A percentile compares a stretch with the other conserved stretches of the same genome.
Conservation (phyloP, 306 rosid genomes). For the Cucurbita argyrosperma region DNA sequence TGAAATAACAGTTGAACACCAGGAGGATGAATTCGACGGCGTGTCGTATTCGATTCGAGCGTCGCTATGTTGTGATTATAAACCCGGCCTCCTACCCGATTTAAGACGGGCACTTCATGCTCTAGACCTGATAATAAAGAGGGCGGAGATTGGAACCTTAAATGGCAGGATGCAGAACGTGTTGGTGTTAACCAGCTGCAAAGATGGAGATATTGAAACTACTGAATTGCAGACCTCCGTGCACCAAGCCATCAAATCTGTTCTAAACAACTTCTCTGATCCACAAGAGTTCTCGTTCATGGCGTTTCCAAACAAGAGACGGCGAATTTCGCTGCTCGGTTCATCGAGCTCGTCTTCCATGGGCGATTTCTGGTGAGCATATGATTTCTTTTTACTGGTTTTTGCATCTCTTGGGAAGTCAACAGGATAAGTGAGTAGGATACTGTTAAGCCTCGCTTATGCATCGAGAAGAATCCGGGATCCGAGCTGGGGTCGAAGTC, state of each 20-base stretch:
- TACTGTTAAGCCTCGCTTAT: too few relatives aligned
- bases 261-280: conserved; percentile 39
- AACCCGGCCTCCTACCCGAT: conserved; percentile 49
- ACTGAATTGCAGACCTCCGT: conserved; percentile 29
- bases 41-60: conserved; percentile 39
- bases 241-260: conserved; percentile 43
- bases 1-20: conserved; percentile 51
- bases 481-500: too few relatives aligned
- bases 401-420: not conserved
- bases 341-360: conserved; percentile 22
- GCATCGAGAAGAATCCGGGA: too few relatives aligned
- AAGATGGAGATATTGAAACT: conserved; percentile 24
- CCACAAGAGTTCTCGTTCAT: conserved; percentile 10
- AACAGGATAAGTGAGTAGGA: too few relatives aligned
- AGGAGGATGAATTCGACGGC: conserved; percentile 33
- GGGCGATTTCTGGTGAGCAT: conserved; percentile 25
- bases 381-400: not conserved
- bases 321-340: conserved; percentile 18
- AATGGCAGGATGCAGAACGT: conserved; percentile 60
- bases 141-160: conserved; percentile 47
- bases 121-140: conserved; percentile 37
- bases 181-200: conserved; percentile 35
- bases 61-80: conserved; percentile 50
- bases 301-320: conserved; percentile 1
- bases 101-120: conserved; percentile 42